Conservation (phyloP, 257 asterid genomes). For the Ballota nigra region DNA sequence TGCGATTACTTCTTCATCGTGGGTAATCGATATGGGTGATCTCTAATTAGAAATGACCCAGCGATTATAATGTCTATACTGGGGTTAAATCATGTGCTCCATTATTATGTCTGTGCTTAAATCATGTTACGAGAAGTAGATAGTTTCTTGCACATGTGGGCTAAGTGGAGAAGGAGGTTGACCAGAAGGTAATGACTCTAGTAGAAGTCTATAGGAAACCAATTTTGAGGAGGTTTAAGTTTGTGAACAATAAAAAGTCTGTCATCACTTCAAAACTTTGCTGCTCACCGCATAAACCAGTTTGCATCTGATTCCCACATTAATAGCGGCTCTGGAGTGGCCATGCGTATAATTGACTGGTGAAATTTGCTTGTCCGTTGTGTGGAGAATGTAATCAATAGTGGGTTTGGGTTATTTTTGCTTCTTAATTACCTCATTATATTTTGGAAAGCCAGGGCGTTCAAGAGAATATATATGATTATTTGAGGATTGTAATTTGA, state of each 20-base stretch:
- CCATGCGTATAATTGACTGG: too few species aligned
- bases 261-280: background rate
- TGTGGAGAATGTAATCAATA: constrained; percentile 3
- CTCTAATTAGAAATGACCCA: constrained; percentile 19
- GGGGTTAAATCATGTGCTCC: background rate
- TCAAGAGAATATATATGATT: background rate
- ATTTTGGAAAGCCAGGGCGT: constrained; percentile 1
- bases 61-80: background rate
- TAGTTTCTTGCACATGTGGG: constrained; percentile 11
- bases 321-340: constrained; percentile 7
- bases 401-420: background rate
- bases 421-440: background rate
- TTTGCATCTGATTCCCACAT: background rate
- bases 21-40: constrained; percentile 20
- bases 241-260: background rate
- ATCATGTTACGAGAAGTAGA: background rate
- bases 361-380: too few species aligned
- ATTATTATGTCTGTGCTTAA: background rate
- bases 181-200: background rate
- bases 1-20: constrained; percentile 5
- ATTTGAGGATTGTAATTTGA: background rate
- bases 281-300: background rate
- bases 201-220: constrained; percentile 10
- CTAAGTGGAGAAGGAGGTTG: constrained; percentile 12
- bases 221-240: constrained; percentile 4